A percentile compares a stretch with the other conserved stretches of the same genome.
Evolutionary conservation across 176 grass and related monocot species (phyloP).

Genomic region (Aegilops speltoides): DNA sequence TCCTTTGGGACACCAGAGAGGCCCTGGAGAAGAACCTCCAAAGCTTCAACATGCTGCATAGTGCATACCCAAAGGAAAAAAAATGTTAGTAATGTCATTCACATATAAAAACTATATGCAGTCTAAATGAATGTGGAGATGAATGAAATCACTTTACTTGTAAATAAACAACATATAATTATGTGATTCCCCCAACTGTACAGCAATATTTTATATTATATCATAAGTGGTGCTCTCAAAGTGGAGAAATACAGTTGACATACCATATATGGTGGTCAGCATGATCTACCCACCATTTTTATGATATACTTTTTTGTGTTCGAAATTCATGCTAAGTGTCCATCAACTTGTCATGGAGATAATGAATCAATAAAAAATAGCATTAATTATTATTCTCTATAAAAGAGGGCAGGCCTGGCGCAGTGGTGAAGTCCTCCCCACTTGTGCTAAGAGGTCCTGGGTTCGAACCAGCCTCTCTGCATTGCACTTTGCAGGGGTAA

Average conservation of each 20-base stretch:
- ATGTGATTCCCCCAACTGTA: neutral
- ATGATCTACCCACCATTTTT: slow-evolving; percentile 24
- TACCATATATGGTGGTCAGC: slow-evolving; percentile 28
- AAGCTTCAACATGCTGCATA: slow-evolving; percentile 89
- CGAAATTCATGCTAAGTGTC: neutral
- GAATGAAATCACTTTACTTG: slow-evolving; percentile 6
- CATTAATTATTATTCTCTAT: neutral
- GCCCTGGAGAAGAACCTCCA: slow-evolving; percentile 84
- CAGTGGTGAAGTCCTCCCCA: no score
- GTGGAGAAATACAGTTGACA: slow-evolving; percentile 25
- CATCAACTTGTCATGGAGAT: neutral
- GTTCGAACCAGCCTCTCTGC: no score
- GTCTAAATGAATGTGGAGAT: neutral
- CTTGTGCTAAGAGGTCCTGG: no score
- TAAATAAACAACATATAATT: slow-evolving; percentile 22
- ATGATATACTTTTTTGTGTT: neutral
- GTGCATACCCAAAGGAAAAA: neutral
- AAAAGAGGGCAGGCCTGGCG: neutral
- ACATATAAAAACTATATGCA: slow-evolving; percentile 8
- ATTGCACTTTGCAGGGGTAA: no score
- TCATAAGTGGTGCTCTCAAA: slow-evolving; percentile 28
- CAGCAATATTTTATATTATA: slow-evolving; percentile 10
- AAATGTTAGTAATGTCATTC: neutral
- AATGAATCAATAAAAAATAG: neutral
- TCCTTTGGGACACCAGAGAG: slow-evolving; percentile 83